These are phyloP conservation scores for Eutypa lata DNA, from an alignment of 2,329 filamentous ascomycete species.

Conservation along the genomic window DNA sequence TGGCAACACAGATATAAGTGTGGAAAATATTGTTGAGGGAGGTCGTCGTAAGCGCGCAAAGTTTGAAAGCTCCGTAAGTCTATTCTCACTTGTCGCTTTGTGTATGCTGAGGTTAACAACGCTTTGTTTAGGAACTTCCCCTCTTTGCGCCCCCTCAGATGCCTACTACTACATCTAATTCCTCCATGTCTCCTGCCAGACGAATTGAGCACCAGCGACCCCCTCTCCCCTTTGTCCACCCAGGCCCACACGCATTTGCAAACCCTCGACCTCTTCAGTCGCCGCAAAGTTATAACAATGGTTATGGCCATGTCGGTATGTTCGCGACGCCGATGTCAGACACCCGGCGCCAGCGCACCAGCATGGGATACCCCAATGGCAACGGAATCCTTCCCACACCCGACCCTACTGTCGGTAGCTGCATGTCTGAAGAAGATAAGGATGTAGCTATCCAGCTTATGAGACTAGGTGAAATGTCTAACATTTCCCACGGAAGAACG, in stretches of 20 bases:
- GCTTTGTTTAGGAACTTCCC: constrained; percentile 73
- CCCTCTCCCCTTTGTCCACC: constrained; percentile 71
- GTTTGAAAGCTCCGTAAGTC: constrained; percentile 92
- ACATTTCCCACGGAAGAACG: constrained; percentile 87
- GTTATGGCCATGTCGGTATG: constrained; percentile 51
- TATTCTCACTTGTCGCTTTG: constrained; percentile 3
- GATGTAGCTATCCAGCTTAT: constrained; percentile 97
- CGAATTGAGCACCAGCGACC: constrained; percentile 71
- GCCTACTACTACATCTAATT: constrained; percentile 90
- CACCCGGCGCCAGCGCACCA: constrained; percentile 64
- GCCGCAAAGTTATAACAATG: constrained; percentile 69
- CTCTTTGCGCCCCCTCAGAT: constrained; percentile 93
- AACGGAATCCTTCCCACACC: constrained; percentile 79
- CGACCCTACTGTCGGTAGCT: constrained; percentile 94
- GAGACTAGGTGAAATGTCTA: constrained; percentile 89
- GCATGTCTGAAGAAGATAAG: constrained; percentile 89
- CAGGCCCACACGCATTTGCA: constrained; percentile 75
- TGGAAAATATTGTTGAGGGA: constrained; percentile 97
- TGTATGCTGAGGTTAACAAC: constrained; percentile 29
- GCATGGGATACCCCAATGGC: constrained; percentile 52
- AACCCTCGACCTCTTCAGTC: constrained; percentile 78
- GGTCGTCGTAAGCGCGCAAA: constrained; percentile 93
- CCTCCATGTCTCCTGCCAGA: constrained; percentile 90
- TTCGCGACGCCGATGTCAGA: constrained; percentile 63
- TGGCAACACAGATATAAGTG: constrained; percentile 93